Percentiles rank a stretch among this genome's conserved stretches.
Conservation (phyloP, 1,284 basidiomycete genomes). For the Phenoliferia sp. region DNA sequence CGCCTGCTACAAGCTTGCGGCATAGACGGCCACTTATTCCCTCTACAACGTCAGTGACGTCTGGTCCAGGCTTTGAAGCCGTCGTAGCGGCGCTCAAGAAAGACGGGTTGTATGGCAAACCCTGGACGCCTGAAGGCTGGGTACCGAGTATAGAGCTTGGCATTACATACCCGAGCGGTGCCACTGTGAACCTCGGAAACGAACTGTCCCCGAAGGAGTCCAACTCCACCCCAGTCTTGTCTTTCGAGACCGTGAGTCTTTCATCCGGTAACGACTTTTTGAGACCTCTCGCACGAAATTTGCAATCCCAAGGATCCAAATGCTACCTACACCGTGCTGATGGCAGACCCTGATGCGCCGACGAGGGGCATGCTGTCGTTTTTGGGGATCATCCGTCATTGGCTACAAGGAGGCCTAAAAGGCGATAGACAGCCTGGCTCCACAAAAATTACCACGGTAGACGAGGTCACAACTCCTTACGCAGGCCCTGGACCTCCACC, state of each 20-base stretch:
- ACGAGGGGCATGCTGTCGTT: neutral
- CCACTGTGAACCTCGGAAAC: neutral
- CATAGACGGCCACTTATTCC: no score
- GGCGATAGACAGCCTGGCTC: neutral
- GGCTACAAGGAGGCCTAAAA: neutral
- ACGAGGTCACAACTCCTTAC: neutral
- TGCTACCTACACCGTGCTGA: neutral
- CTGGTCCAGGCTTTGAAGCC: no score
- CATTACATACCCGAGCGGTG: neutral
- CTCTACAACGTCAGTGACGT: no score
- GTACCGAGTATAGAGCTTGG: neutral
- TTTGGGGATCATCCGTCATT: neutral
- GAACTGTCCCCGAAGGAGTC: neutral
- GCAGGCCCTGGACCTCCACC: neutral
- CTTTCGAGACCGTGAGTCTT: neutral
- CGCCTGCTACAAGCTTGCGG: no score
- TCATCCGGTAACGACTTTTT: neutral
- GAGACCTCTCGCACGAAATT: neutral
- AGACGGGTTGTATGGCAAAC: neutral
- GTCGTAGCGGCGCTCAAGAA: neutral
- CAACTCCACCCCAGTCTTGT: neutral
- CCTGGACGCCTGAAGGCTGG: neutral
- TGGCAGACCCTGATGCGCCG: neutral
- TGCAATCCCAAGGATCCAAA: no score
- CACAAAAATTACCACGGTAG: neutral